Evolutionary conservation across 2,329 filamentous ascomycete species (phyloP).

Genomic region (Dactylellina parvicollis): DNA sequence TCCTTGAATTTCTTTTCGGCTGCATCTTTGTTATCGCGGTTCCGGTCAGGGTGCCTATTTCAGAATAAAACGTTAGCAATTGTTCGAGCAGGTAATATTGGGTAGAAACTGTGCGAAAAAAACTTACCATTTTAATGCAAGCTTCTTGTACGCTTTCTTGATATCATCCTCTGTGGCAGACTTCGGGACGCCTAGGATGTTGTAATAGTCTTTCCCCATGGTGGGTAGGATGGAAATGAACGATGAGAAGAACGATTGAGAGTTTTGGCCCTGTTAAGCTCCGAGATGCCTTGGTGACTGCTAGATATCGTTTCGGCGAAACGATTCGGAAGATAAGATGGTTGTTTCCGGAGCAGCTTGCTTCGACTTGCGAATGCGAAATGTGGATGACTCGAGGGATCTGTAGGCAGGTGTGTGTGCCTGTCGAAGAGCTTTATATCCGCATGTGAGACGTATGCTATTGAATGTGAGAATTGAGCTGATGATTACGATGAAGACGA

Average conservation of each 20-base stretch:
- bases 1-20: constrained; percentile 92
- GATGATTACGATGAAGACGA: background rate
- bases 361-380: no score
- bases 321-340: no score
- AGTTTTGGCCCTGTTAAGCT: no score
- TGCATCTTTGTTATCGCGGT: constrained; percentile 82
- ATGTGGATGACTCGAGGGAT: background rate
- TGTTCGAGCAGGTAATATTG: constrained; percentile 75
- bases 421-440: constrained; percentile 7
- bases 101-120: background rate
- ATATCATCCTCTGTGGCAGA: constrained; percentile 85
- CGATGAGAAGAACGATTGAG: background rate
- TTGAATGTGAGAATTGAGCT: background rate
- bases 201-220: constrained; percentile 98
- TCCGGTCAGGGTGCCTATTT: constrained; percentile 74
- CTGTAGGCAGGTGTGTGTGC: background rate
- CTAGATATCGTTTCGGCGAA: no score
- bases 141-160: constrained; percentile 96
- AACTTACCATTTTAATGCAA: constrained; percentile 72
- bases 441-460: constrained; percentile 6
- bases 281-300: no score
- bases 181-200: constrained; percentile 89
- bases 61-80: constrained; percentile 22
- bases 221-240: constrained; percentile 1
- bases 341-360: no score